Evolutionary conservation across 805 yeast species (phyloP), one percentile per base, ranked within the genome.

Genomic region (Clavispora asparagi): DNA sequence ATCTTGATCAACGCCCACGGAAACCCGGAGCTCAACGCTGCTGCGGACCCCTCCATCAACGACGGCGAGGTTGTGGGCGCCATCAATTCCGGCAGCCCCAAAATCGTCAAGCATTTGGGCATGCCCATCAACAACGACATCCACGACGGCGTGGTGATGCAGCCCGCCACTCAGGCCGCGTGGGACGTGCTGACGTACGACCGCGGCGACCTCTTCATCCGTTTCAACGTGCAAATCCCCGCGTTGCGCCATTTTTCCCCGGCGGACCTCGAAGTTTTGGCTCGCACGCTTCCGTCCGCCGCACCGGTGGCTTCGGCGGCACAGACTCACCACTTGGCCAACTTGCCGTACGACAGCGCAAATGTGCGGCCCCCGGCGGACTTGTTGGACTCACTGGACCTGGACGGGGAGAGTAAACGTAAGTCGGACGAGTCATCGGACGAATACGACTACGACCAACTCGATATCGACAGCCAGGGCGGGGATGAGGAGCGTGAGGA

Each of bases 61-160:
- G 27, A 70, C 63, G 65, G 75, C 63, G 54, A 71, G 63, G 44
- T 80, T 0, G 79, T 83, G 13, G 88, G 85, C 33, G 64, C 83
- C 6, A 67, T 79, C 16, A 64, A 68, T 26, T 76, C 80, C 4
- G 77, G 75, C 14, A 61, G 70, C 6, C 65, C 79, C 12, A 81
- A 79, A 51, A 59, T 74, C 16, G 65, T 79, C 4, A 67, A 68
- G 45, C 77, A 77, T 1, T 60, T 67, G 41, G 91, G 91, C 7
- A 83, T 83, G 88, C 90, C 91, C 12, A 68, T 74, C 31, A 54
- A 53, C 43, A 19, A 40, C 17, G n/a, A 17, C n/a, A 51, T 54
- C 37, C 36, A 40, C 13, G 38, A 62, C 31, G 70, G 68, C 4
- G 52, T 55, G 26, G 61, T 55, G 42, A 54, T 48, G 40, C 70